Evolutionary conservation across 352 stramenopile species (phyloP), one percentile per base, ranked within the genome.

Genomic region (Pythium sukuiense): DNA sequence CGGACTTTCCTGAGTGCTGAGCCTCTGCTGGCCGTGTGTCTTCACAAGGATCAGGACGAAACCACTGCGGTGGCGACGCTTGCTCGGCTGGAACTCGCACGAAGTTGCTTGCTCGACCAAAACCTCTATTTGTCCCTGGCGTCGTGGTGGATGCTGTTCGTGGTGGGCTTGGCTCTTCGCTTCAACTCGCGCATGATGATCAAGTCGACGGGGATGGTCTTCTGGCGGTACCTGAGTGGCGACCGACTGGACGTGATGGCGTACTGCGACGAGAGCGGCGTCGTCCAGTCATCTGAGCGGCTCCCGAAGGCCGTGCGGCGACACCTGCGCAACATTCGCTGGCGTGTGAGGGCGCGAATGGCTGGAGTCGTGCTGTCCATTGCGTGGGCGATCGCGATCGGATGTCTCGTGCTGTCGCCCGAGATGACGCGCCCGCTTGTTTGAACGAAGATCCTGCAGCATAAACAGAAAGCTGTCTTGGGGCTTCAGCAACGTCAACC

Each of bases 111-210:
- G 24, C 67, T 80, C 16, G 84, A 92, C 60, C 76, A 80, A 48
- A 70, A 67, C n/a, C 55, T 90, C 27, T 92, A 92, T 59, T 67
- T 92, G 56, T 74, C 68, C 9, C 29, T 76, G 49, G 61, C 80
- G 20, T 88, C 77, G 24, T 92, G 83, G 82, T 89, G 83, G 84
- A 71, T 90, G 12, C 33, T 89, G 16, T 30, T 81, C 9, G 68
- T 87, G n/a, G 43, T 89, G 9, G 72, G 77, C 39, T 29, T 81
- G 2, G 65, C 71, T 20, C 81, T 76, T 58, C 78, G 81, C 7
- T 81, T 90, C 24, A 63, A 63, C 5, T 63, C 72, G 39, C 70
- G 71, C 16, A 83, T 89, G 78, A 11, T 86, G 26, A 59, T 89
- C 49, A 79, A 83, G 55, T 62, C 69, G 9, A 62, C 61, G 12